Base-by-base conservation (phyloP, 2,329 filamentous ascomycete species). In the Ophiocordyceps australis region DNA sequence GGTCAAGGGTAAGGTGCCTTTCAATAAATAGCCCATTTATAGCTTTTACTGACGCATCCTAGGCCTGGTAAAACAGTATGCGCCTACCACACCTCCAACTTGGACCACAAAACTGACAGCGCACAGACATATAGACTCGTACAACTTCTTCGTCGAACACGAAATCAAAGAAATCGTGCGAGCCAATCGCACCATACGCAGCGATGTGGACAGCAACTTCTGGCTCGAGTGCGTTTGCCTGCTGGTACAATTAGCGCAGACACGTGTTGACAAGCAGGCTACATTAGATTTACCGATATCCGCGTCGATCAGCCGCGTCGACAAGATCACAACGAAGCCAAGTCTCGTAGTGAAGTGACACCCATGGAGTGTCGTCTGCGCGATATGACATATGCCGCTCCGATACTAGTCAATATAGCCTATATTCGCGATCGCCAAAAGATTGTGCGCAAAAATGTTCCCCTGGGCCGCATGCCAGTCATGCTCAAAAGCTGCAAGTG, bases 401-500 rank as follows among this genome's bases (percentile, higher is more conserved):
- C 86, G 1, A 92, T 98, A 33, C 67, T 82, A 19, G 83, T 95
- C 32, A 85, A 95, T 44, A 80, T 95, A 27, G 74, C 80, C 38
- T 95, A 93, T 45, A 76, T 82, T 19, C 70, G 83, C 49, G 83
- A 85, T 30, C 76, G 75, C 34, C 70, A 76, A 37, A 69, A 68
- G 38, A 70, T 89, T 32, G 68, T 79, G 23, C 71, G 75, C 38
- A 74, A 76, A 32, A 74, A 73, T 37, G 74, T 93, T 27, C 69
- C 74, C 22, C 81, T 98, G 33, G 89, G 83, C 20, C 71, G 89
- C 32, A 77, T 98, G 60, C 89, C 89, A 3, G 78, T 98, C 44
- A 98, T 98, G 89, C 62, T 98, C 40, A 79, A 83, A 47, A 95
- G 89, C 54, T 83, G 80, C 38, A 92, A 89, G 50, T 98, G 89